These are phyloP conservation scores for Podaxis mareebaensis DNA, from an alignment of 768 basidiomycete genomes.

Conservation along the genomic window DNA sequence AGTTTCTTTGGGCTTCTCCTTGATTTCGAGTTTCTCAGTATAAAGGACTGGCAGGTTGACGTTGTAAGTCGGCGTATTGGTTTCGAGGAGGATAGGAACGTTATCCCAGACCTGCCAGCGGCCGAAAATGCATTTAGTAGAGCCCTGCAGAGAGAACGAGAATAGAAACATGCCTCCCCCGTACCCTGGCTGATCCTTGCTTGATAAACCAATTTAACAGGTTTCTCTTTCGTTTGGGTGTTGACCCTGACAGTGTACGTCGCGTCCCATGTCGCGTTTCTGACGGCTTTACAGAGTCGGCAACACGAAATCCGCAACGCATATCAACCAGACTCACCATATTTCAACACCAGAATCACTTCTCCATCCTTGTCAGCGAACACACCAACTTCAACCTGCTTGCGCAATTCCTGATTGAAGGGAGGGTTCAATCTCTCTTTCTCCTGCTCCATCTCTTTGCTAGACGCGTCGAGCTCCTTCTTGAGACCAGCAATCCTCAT, in stretches of 20 bases:
- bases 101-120: conserved; percentile 36
- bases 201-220: conserved; percentile 38
- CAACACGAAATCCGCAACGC: background rate
- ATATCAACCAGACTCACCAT: conserved; percentile 28
- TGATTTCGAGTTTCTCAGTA: background rate
- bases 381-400: conserved; percentile 32
- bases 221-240: conserved; percentile 32
- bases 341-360: conserved; percentile 37
- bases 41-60: conserved; percentile 31
- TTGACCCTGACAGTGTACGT: conserved; percentile 41
- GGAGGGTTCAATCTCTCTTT: conserved; percentile 8
- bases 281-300: conserved; percentile 20
- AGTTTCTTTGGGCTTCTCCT: background rate
- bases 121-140: background rate
- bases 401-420: conserved; percentile 24
- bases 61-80: conserved; percentile 38
- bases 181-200: conserved; percentile 38
- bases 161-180: conserved; percentile 32
- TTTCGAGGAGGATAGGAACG: conserved; percentile 39
- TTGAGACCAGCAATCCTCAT: conserved; percentile 20
- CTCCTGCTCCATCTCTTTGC: conserved; percentile 22
- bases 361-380: conserved; percentile 36
- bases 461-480: conserved; percentile 25
- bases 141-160: background rate
- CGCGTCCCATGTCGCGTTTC: conserved; percentile 34